Percentiles rank a stretch among this genome's conserved stretches.
Conservation (phyloP, 2,329 filamentous ascomycete species). For the Ceratocystis huliohia region DNA sequence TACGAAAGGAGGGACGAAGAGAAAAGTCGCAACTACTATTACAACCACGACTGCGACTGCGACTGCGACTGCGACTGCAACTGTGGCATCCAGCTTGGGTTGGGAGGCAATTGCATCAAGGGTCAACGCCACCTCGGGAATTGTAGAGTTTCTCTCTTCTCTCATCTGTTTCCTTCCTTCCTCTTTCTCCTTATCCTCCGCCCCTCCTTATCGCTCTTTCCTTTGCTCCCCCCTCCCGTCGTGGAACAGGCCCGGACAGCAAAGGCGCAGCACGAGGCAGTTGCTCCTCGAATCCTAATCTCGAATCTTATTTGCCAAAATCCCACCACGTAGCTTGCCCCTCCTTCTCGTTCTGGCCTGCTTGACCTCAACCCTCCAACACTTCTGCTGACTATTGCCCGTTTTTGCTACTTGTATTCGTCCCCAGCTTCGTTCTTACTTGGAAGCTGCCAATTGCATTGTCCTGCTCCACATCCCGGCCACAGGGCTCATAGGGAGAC, state of each 20-base stretch:
- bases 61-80: no score
- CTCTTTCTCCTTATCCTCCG: neutral
- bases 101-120: neutral
- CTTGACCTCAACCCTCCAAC: neutral
- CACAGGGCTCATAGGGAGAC: neutral
- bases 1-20: no score
- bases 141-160: neutral
- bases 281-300: neutral
- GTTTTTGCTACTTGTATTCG: neutral
- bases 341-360: neutral
- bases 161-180: neutral
- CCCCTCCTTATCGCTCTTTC: neutral
- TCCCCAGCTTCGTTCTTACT: neutral
- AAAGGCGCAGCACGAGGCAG: neutral
- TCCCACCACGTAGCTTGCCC: neutral
- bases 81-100: no score
- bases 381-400: neutral
- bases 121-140: neutral
- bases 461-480: neutral
- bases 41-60: no score
- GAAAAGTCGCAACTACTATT: no score
- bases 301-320: neutral
- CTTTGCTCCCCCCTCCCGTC: neutral
- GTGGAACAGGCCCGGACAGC: neutral
- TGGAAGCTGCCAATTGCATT: neutral